Evolutionary conservation across 805 yeast species (phyloP), one percentile per base, ranked within the genome.

Genomic region (Barnettozyma sucrosica): DNA sequence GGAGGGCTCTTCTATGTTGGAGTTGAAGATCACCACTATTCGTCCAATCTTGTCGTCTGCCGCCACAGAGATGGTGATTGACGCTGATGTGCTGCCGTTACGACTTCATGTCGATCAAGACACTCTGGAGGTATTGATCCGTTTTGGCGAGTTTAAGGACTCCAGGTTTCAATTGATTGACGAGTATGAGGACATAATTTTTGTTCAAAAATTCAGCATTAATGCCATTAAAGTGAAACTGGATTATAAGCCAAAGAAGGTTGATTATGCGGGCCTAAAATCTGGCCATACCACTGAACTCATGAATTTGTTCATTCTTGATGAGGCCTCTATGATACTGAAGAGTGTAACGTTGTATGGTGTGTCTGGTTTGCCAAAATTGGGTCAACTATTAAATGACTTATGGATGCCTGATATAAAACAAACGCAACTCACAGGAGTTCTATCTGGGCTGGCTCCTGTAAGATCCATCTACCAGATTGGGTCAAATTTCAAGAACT

Each of bases 51-150:
- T 79, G 0, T 61, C 67, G 9, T 57, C 89, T 30, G 81, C 82
- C n/a, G 83, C 87, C 2, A 71, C 85, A 1, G 98, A 90, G 58
- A 61, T 82, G 19, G 66, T 77, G 2, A 51, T 88, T 41, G 66
- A 71, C 23, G 69, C 81, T 1, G 60, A 71, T 38, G 66, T 88
- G 0, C 67, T 85, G 18, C 99, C 99, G 0, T 59, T 93, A 39
- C 70, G 96, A 44, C 64, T 93, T 14, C 89, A 88, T 61, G 80
- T 93, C 39, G 98, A 93, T 64, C 99, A 93, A 63, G 98, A 92
- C 58, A 87, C 97, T 0, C 69, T 89, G 18, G 97, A 89, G 47
- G 90, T 92, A 54, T 55, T 89, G 28, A 77, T 80, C 0, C 70
- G 97, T 33, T 93, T 89, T 66, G 79, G 85, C 30, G 89, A 82